phyloP scores from a whole-genome alignment of 2,329 filamentous ascomycete genomes.

The Epichloe festucae region DNA sequence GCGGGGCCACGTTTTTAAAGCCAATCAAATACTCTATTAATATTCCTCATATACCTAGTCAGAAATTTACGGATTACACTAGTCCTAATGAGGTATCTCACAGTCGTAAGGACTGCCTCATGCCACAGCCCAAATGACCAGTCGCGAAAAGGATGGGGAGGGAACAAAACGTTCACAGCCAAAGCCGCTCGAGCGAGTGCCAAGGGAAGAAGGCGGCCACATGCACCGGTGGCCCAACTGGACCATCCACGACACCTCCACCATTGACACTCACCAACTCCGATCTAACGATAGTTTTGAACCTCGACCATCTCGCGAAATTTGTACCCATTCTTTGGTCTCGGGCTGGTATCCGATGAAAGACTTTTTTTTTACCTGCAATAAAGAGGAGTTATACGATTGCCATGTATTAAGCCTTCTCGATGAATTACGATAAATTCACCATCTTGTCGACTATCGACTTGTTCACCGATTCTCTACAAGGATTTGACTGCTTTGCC shows the following conservation, averaged over 20 bases:
- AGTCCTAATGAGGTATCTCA: too few relatives aligned
- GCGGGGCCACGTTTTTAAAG: too few relatives aligned
- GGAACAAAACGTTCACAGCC: background rate
- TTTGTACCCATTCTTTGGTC: background rate
- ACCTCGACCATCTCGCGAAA: background rate
- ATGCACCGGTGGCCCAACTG: background rate
- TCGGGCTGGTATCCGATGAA: background rate
- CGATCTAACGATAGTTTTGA: background rate
- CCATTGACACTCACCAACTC: background rate
- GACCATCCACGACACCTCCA: background rate
- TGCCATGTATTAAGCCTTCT: constrained; percentile 2
- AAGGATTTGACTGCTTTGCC: background rate
- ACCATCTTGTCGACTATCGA: constrained; percentile 2
- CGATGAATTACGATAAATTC: constrained; percentile 1
- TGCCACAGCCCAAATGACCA: too few relatives aligned
- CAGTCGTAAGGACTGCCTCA: too few relatives aligned
- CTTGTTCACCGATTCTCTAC: background rate
- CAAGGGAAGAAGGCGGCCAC: background rate
- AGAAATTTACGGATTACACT: too few relatives aligned
- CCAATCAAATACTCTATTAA: too few relatives aligned
- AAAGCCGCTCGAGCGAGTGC: background rate
- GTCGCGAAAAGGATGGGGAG: background rate
- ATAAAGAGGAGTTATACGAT: background rate
- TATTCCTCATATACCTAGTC: too few relatives aligned
- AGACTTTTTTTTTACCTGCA: background rate